Evolutionary conservation across 768 basidiomycete species (phyloP).

Genomic region (Coprinellus micaceus): DNA sequence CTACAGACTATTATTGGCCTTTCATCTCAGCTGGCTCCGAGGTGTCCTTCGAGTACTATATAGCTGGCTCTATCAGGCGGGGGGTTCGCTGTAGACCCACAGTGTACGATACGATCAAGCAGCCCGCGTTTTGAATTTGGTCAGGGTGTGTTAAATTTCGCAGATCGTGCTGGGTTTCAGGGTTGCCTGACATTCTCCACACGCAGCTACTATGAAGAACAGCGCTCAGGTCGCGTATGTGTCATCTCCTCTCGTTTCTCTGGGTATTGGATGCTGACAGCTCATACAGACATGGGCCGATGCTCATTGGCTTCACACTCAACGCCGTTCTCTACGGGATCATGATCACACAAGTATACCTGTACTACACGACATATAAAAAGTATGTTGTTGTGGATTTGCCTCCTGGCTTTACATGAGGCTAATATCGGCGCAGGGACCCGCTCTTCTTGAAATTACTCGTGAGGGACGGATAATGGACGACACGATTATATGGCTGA

Average conservation of each 20-base stretch:
- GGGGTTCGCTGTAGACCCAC: no score
- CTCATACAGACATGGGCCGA: constrained; percentile 40
- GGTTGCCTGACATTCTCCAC: background rate
- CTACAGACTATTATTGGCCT: no score
- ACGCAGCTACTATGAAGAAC: constrained; percentile 11
- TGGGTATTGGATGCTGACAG: background rate
- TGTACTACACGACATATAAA: constrained; percentile 40
- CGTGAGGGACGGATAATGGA: constrained; percentile 23
- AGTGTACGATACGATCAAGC: no score
- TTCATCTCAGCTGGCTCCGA: no score
- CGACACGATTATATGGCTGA: no score
- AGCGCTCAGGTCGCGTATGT: constrained; percentile 33
- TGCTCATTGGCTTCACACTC: constrained; percentile 45
- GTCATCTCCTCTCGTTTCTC: background rate
- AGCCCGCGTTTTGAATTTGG: no score
- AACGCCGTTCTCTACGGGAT: constrained; percentile 48
- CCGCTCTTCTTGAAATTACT: constrained; percentile 42
- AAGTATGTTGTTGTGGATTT: constrained; percentile 20
- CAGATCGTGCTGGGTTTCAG: background rate
- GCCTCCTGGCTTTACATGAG: background rate
- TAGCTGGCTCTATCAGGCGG: no score
- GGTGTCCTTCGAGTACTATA: no score
- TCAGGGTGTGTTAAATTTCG: background rate
- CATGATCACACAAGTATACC: constrained; percentile 44
- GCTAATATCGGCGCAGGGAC: constrained; percentile 29